A percentile compares a stretch with the other conserved stretches of the same genome.
phyloP scores from a whole-genome alignment of 2,329 filamentous ascomycete genomes.

The Botrytis sinoallii region DNA sequence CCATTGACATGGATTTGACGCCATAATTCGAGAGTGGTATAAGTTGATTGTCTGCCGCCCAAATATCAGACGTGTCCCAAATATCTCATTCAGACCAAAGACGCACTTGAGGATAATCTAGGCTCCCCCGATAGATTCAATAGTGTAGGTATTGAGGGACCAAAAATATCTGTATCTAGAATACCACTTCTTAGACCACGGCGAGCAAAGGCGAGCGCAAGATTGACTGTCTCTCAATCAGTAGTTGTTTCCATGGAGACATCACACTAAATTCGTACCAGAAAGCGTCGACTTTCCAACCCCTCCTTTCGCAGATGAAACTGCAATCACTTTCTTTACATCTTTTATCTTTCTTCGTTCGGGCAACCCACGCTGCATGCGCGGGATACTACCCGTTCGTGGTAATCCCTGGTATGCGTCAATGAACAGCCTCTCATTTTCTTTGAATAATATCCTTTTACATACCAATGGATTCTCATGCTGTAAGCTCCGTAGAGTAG shows the following conservation, averaged over 20 bases:
- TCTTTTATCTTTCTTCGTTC: slow-evolving; percentile 76
- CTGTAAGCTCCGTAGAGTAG: slow-evolving; percentile 49
- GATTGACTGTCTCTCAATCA: slow-evolving; percentile 55
- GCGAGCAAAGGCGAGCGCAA: slow-evolving; percentile 82
- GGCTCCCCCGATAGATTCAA: slow-evolving; percentile 80
- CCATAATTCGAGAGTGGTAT: slow-evolving; percentile 91
- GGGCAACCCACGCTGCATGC: slow-evolving; percentile 77
- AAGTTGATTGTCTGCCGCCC: slow-evolving; percentile 65
- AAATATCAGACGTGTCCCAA: slow-evolving; percentile 29
- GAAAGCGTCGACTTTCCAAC: slow-evolving; percentile 95
- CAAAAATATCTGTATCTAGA: slow-evolving; percentile 94
- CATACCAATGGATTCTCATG: slow-evolving; percentile 89
- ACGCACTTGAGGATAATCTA: slow-evolving; percentile 66
- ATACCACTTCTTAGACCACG: slow-evolving; percentile 81
- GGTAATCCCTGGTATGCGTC: slow-evolving; percentile 68
- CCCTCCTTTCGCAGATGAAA: slow-evolving; percentile 96
- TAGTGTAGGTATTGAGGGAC: slow-evolving; percentile 88
- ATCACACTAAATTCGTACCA: slow-evolving; percentile 47
- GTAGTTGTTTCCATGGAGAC: neutral
- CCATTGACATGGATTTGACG: slow-evolving; percentile 98
- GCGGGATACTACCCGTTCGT: slow-evolving; percentile 68
- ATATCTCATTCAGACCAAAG: slow-evolving; percentile 13
- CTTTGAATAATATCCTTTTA: slow-evolving; percentile 2
- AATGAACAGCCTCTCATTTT: slow-evolving; percentile 12
- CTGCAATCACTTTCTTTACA: slow-evolving; percentile 90